A percentile compares a stretch with the other conserved stretches of the same genome.
Evolutionary conservation across 2,329 filamentous ascomycete genomes (phyloP).

Genomic region (Colletotrichum ledebouriae): DNA sequence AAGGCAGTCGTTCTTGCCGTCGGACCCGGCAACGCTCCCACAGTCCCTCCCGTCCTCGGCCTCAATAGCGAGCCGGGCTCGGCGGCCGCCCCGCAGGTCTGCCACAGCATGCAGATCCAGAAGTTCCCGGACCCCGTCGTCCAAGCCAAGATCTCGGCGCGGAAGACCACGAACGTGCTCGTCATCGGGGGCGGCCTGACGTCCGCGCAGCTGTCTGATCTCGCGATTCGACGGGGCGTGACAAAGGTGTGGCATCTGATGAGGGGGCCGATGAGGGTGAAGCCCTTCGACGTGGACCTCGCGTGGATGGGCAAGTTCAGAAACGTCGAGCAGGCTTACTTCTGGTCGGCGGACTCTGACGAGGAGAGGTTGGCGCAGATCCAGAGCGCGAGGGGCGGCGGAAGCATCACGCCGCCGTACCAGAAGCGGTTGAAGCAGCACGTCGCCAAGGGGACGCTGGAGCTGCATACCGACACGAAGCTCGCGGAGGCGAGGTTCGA

Average conservation of each 20-base stretch:
- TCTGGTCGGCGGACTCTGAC: conserved; percentile 82
- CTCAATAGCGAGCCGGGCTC: conserved; percentile 45
- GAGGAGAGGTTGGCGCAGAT: conserved; percentile 77
- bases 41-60: conserved; percentile 57
- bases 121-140: conserved; percentile 69
- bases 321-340: conserved; percentile 81
- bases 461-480: conserved; percentile 69
- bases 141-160: conserved; percentile 63
- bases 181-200: conserved; percentile 83
- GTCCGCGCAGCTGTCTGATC: conserved; percentile 79
- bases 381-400: conserved; percentile 76
- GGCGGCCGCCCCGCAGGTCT: conserved; percentile 57
- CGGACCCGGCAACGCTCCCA: conserved; percentile 74
- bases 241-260: conserved; percentile 78
- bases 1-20: conserved; percentile 77
- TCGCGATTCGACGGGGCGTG: conserved; percentile 74
- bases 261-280: conserved; percentile 71
- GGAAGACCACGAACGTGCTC: conserved; percentile 71
- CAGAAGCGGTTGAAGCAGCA: conserved; percentile 76
- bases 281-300: conserved; percentile 83
- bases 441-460: conserved; percentile 63
- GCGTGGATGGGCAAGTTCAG: conserved; percentile 87
- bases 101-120: conserved; percentile 75
- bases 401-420: conserved; percentile 80
- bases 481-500: conserved; percentile 67